Evolutionary conservation across 2,329 filamentous ascomycete genomes (phyloP).

Genomic region (Helicocarpus griseus): DNA sequence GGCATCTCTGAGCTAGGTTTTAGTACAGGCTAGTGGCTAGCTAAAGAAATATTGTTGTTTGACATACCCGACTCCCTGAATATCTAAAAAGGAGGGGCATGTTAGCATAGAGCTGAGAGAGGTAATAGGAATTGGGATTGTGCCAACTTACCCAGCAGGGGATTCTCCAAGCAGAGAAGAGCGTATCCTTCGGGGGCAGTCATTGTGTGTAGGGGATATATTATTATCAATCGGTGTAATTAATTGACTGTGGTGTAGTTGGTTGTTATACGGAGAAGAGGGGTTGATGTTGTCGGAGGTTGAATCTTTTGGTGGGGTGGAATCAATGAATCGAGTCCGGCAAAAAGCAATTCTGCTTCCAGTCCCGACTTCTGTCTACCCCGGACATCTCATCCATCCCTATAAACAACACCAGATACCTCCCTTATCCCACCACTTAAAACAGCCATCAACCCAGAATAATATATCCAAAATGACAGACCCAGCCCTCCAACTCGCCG

Average conservation of each 20-base stretch:
- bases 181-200: slow-evolving; percentile 68
- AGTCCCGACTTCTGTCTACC: too few species aligned
- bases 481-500: slow-evolving; percentile 59
- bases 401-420: neutral
- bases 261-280: neutral
- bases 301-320: neutral
- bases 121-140: neutral
- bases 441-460: neutral
- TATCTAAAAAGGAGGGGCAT: slow-evolving; percentile 49
- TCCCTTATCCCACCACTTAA: neutral
- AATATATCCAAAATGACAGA: slow-evolving; percentile 41
- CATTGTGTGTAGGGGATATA: slow-evolving; percentile 44
- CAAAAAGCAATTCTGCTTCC: neutral
- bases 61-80: slow-evolving; percentile 65
- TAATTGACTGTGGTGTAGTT: neutral
- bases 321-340: neutral
- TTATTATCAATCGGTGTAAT: too few species aligned
- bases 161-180: slow-evolving; percentile 93
- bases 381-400: too few species aligned
- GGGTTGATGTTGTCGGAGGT: slow-evolving; percentile 3
- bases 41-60: neutral
- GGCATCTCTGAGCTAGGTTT: slow-evolving; percentile 53
- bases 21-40: slow-evolving; percentile 12
- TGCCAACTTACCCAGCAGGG: slow-evolving; percentile 65
- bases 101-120: slow-evolving; percentile 16